Percentiles rank a stretch among this genome's conserved stretches.
These are phyloP conservation scores for Alternaria conjuncta DNA, from an alignment of 2,329 filamentous ascomycete genomes.

Conservation along the genomic window DNA sequence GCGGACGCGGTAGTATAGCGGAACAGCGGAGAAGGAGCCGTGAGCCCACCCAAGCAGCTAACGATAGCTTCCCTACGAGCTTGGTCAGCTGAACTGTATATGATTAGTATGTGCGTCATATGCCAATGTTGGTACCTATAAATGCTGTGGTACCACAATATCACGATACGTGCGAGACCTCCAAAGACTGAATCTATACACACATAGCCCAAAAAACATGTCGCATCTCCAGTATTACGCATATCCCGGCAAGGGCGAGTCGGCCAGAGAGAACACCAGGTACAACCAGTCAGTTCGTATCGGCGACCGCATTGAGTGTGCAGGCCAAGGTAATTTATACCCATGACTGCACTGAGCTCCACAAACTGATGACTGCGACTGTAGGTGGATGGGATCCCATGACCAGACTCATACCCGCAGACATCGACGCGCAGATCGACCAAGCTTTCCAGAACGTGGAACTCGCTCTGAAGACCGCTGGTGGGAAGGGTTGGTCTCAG, in stretches of 20 bases:
- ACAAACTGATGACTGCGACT: neutral
- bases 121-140: neutral
- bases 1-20: no score
- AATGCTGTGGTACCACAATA: neutral
- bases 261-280: constrained; percentile 37
- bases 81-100: neutral
- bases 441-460: constrained; percentile 65
- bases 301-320: constrained; percentile 43
- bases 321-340: constrained; percentile 43
- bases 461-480: constrained; percentile 57
- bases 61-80: neutral
- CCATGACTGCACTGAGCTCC: no score
- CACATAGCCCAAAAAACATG: constrained; percentile 9
- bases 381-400: constrained; percentile 46
- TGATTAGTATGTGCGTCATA: neutral
- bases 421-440: constrained; percentile 41
- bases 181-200: neutral
- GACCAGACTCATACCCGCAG: constrained; percentile 19
- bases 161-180: neutral
- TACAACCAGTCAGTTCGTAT: constrained; percentile 48
- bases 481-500: constrained; percentile 64
- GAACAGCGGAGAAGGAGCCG: neutral
- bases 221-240: constrained; percentile 43
- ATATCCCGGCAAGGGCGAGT: constrained; percentile 50
- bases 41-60: neutral